Evolutionary conservation across 495 filamentous ascomycete genomes (phyloP), one percentile per base, ranked within the genome.

Genomic region (Penicillium daleae): DNA sequence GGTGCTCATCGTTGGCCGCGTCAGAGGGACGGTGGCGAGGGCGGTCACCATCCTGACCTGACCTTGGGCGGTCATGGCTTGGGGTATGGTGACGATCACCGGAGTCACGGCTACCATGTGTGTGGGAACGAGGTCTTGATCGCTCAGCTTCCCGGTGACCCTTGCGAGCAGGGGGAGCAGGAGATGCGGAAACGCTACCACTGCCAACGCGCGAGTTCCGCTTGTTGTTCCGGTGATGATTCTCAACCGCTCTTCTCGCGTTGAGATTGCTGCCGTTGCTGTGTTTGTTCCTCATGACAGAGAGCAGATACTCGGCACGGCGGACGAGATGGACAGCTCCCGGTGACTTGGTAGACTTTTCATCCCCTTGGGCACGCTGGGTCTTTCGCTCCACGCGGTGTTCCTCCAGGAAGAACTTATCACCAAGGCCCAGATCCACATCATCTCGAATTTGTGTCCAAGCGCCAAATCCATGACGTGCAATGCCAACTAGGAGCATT

Each of bases 311-410:
- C 71, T 98, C 93, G 5, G 93, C 92, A 54, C 95, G 89, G 21
- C 95, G 91, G 54, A 98, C 95, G 39, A 99, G 86, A 69, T 99
- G 95, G 33, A 98, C 95, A 51, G 95, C 93, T 3, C 94, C 95
- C 10, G 95, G 95, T 4, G 95, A 94, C 68, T 97, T 96, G 2
- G 91, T 90, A 19, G 86, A 82, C 67, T 90, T 90, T 35, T 80
- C 78, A 13, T 95, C 91, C 1, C 80, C 85, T 65, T 92, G 91
- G 62, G 82, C 83, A 19, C 95, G 90, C 66, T 97, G 92, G 63
- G 93, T 93, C 68, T 98, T 98, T 74, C 96, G 91, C 71, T 94
- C 96, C 24, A 97, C 94, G n/a, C 93, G 90, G 71, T 97, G 93
- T 70, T 99, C 95, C 72, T 99, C 95, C 6, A 99, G 74, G 79